Evolutionary conservation across 148 eudicot species (phyloP), one percentile per base, ranked within the genome.

Genomic region (Selenicereus undatus): DNA sequence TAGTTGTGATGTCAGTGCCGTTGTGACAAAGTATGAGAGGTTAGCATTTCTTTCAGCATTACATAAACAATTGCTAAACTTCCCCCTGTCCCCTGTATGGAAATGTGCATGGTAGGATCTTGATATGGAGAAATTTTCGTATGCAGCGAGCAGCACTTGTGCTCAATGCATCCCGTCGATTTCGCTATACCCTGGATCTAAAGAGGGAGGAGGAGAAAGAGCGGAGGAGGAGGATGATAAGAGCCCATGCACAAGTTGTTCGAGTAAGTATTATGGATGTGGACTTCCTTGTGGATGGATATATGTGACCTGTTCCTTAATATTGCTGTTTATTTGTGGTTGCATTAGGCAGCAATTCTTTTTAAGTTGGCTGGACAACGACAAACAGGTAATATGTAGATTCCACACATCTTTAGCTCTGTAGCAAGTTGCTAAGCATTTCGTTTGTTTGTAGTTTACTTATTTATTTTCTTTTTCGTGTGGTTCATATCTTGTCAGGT

Each of bases 231-330:
- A 82, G 96, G 79, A 88, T 95, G 93, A 95, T 95, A 62, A 91
- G 98, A 88, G 91, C 98, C 65, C 98, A 95, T 84, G 98, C 98
- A 17, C 98, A 93, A 93, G 98, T 95, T 77, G 88, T 95, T 71
- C 88, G 98, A 88, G 98, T 93, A 89, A 82, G 89, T 74, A 56
- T 29, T 78, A 78, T 35, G 39, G 35, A 20, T 11, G 56, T 62
- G 39, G 32, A 2, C 14, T 50, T 29, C 14, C 68, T 51, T 62
- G 2, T 10, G 3, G 30, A 50, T 22, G 0, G 16, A 22, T 62
- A 29, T 27, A 12, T 73, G 0, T 14, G 12, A 62, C 52, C 35
- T 14, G 32, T 39, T 11, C 48, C 75, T 77, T 56, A 65, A 66
- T 24, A 80, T 73, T 78, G 80, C 64, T 71, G 17, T 54, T 82